phyloP scores from a whole-genome alignment of 352 stramenopile genomes.

The Elongisporangium senticosum region DNA sequence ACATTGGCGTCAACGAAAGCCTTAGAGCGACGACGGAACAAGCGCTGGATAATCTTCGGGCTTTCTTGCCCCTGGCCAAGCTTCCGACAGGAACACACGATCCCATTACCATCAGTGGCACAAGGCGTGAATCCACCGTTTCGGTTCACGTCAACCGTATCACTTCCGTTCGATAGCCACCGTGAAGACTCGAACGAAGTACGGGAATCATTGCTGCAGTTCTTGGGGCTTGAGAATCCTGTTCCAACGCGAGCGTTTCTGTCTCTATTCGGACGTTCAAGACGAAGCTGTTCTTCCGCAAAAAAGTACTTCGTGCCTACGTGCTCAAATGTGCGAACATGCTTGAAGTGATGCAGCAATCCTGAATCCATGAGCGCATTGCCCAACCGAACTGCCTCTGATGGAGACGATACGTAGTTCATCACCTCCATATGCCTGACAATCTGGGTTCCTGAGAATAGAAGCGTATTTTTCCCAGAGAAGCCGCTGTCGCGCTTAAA shows the following conservation, averaged over 20 bases:
- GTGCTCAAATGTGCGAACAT: constrained; percentile 28
- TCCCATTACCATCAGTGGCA: constrained; percentile 1
- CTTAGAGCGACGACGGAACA: constrained; percentile 29
- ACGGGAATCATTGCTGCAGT: not conserved
- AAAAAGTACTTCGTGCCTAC: constrained; percentile 29
- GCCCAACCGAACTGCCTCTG: constrained; percentile 35
- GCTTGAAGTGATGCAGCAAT: constrained; percentile 39
- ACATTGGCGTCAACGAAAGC: constrained; percentile 20
- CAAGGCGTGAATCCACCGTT: not conserved
- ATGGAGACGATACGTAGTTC: constrained; percentile 15
- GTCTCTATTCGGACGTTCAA: constrained; percentile 2
- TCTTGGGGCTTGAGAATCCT: not conserved
- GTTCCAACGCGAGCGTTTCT: not conserved
- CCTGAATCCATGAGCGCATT: constrained; percentile 45
- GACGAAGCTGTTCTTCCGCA: constrained; percentile 26
- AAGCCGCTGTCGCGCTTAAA: constrained; percentile 20
- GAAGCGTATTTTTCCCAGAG: constrained; percentile 6
- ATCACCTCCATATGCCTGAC: constrained; percentile 24
- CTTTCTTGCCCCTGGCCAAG: constrained; percentile 30
- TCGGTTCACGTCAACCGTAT: not conserved
- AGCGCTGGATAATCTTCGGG: constrained; percentile 10
- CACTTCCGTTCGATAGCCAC: not conserved
- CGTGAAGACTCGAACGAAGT: not conserved
- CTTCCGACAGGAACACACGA: constrained; percentile 26
- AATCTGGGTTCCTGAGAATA: constrained; percentile 25